A percentile compares a stretch with the other conserved stretches of the same genome.
phyloP scores from a whole-genome alignment of 441 rosid genomes.

The Francoa sonchifolia region DNA sequence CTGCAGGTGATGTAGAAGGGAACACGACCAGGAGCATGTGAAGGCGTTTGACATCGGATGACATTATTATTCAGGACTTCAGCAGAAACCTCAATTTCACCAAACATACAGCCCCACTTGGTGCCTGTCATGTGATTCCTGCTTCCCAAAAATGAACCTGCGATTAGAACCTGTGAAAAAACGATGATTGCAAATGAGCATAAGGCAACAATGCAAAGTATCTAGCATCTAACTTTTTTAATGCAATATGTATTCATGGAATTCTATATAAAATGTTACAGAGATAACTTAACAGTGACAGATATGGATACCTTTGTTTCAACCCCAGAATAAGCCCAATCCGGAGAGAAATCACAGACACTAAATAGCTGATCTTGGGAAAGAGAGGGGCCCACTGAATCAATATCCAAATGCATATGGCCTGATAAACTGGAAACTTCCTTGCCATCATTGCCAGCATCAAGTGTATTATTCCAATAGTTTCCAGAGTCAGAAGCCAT shows the following conservation, averaged over 20 bases:
- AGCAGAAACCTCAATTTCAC: constrained; percentile 58
- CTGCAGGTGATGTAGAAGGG: constrained; percentile 57
- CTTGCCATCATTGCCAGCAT: constrained; percentile 36
- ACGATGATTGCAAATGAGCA: constrained; percentile 8
- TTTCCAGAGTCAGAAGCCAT: constrained; percentile 57
- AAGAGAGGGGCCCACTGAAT: constrained; percentile 51
- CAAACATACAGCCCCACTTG: constrained; percentile 67
- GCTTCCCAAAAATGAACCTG: constrained; percentile 44
- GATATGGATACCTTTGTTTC: constrained; percentile 38
- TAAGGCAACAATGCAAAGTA: constrained; percentile 3
- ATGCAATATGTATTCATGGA: too few species aligned
- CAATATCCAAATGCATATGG: constrained; percentile 44
- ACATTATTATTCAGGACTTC: constrained; percentile 39
- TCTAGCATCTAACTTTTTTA: background rate
- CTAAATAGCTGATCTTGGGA: constrained; percentile 60
- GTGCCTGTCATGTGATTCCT: constrained; percentile 22
- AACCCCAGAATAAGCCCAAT: constrained; percentile 41
- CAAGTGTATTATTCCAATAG: constrained; percentile 40
- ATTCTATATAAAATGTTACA: too few species aligned
- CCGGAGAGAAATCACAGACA: constrained; percentile 55
- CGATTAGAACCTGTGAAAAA: constrained; percentile 35
- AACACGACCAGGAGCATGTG: constrained; percentile 40
- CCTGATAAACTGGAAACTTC: constrained; percentile 51
- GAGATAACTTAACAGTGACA: too few species aligned
- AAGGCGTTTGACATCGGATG: constrained; percentile 47